Conservation (phyloP, 2,329 filamentous ascomycete genomes). For the Neospermospora avenae region DNA sequence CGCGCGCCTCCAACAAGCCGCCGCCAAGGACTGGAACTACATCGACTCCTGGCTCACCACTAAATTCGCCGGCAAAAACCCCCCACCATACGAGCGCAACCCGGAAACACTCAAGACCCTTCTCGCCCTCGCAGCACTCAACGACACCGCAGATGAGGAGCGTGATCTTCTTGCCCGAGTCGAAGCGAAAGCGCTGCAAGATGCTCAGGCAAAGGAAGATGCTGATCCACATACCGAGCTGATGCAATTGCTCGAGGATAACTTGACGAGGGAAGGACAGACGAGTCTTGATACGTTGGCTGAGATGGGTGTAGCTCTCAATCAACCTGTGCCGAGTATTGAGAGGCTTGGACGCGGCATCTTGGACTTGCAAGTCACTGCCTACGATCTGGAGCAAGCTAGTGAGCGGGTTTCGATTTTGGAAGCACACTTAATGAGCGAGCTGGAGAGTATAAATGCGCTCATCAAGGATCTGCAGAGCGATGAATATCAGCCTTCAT, state of each 20-base stretch:
- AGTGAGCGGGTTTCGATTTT: slow-evolving; percentile 52
- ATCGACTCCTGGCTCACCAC: slow-evolving; percentile 78
- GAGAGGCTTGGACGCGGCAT: slow-evolving; percentile 50
- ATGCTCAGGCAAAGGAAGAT: slow-evolving; percentile 44
- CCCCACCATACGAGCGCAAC: slow-evolving; percentile 82
- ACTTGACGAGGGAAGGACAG: slow-evolving; percentile 52
- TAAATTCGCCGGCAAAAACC: slow-evolving; percentile 60
- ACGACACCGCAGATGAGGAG: slow-evolving; percentile 76
- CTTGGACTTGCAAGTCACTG: slow-evolving; percentile 52
- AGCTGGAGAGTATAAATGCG: slow-evolving; percentile 41
- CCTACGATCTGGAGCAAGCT: slow-evolving; percentile 53
- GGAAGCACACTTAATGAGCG: slow-evolving; percentile 51
- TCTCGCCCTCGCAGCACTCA: slow-evolving; percentile 68
- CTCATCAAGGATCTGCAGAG: slow-evolving; percentile 44
- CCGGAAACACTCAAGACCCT: slow-evolving; percentile 75
- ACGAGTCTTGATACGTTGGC: slow-evolving; percentile 57
- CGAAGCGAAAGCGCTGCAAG: slow-evolving; percentile 56
- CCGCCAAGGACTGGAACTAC: slow-evolving; percentile 87
- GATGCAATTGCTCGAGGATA: slow-evolving; percentile 51
- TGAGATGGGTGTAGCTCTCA: slow-evolving; percentile 45
- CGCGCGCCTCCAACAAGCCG: slow-evolving; percentile 71
- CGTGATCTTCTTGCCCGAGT: slow-evolving; percentile 53
- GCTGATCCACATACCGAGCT: slow-evolving; percentile 40
- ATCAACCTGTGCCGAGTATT: slow-evolving; percentile 41
- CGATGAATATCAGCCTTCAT: slow-evolving; percentile 50